Base-by-base conservation (phyloP, 768 basidiomycete genomes). In the Tremella mesenterica region DNA sequence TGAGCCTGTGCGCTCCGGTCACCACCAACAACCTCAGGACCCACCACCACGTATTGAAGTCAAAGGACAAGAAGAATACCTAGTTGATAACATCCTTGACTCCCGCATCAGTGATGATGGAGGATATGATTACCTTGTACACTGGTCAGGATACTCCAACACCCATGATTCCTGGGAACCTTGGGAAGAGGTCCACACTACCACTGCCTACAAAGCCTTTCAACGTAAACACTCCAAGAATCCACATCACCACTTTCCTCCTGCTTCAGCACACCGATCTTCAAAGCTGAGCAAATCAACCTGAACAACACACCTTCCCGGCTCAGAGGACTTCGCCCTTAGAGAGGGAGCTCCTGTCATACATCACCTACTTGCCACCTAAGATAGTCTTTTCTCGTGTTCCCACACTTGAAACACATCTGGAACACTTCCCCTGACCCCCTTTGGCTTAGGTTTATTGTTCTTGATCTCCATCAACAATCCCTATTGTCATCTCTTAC, bases 121-220 rank as follows among this genome's bases (percentile, higher is more conserved):
- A 10, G 33, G 33, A 10, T 34, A 34, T 34, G 33, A 34, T 18
- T 34, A 34, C 33, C 33, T 34, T 34, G 33, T 34, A 10, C 33
- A 18, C 18, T 34, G 33, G 33, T 10, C 10, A 18, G 33, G 18
- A 10, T 34, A 10, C 33, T 34, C 33, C 33, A 34, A 10, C 18
- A 18, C 33, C 33, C 38, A 51, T 23, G 28, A 44, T 23, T 34
- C 33, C 12, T 34, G 33, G 33, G 33, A 34, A 18, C 33, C 33
- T 4, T 51, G 50, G 50, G 50, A 51, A 38, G n/a, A 43, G 3
- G 38, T 51, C 7, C 14, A 20, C 4, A n/a, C 39, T 12, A 51
- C 50, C 25, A 21, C 18, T 5, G 50, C 50, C 3, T 51, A 51
- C 27, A 38, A 51, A n/a, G 23, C 34, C 6, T 51, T 51, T 27